Percentiles rank a stretch among this genome's conserved stretches.
phyloP scores from a whole-genome alignment of 1,284 basidiomycete species.

The Vanrija pseudolonga region DNA sequence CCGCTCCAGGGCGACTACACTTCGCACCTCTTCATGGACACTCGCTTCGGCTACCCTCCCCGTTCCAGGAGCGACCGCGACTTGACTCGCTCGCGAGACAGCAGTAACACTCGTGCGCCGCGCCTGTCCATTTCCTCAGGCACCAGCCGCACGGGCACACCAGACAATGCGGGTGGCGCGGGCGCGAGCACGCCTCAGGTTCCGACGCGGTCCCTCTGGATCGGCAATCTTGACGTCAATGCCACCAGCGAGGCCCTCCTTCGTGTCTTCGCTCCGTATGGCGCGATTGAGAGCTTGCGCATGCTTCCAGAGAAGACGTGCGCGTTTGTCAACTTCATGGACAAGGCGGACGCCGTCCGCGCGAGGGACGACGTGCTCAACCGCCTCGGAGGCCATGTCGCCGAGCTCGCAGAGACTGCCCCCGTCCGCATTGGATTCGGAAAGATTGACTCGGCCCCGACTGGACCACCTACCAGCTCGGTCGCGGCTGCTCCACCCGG shows the following conservation, averaged over 20 bases:
- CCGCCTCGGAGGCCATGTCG: conserved; percentile 83
- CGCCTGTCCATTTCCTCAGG: conserved; percentile 40
- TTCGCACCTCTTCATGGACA: conserved; percentile 3
- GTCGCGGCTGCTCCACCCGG: conserved; percentile 55
- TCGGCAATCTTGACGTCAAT: conserved; percentile 89
- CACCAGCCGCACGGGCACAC: conserved; percentile 40
- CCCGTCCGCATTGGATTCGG: conserved; percentile 96
- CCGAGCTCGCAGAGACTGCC: conserved; percentile 82
- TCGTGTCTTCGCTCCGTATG: conserved; percentile 90
- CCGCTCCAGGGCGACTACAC: conserved; percentile 27
- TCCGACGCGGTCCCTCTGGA: conserved; percentile 93
- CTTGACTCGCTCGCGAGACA: conserved; percentile 32
- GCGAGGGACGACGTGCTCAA: conserved; percentile 96
- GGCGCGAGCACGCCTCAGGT: conserved; percentile 59
- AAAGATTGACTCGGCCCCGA: conserved; percentile 84
- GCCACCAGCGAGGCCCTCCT: conserved; percentile 93
- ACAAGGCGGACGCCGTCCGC: conserved; percentile 86
- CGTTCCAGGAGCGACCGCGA: conserved; percentile 33
- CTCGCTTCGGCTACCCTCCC: conserved; percentile 30
- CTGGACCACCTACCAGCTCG: conserved; percentile 72
- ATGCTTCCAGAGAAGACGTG: conserved; percentile 98
- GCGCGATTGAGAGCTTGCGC: conserved; percentile 90
- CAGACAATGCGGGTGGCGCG: conserved; percentile 25
- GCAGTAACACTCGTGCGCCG: conserved; percentile 23
- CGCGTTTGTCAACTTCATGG: conserved; percentile 97